Evolutionary conservation across 257 asterid genomes (phyloP).

Genomic region (Prunella vulgaris): DNA sequence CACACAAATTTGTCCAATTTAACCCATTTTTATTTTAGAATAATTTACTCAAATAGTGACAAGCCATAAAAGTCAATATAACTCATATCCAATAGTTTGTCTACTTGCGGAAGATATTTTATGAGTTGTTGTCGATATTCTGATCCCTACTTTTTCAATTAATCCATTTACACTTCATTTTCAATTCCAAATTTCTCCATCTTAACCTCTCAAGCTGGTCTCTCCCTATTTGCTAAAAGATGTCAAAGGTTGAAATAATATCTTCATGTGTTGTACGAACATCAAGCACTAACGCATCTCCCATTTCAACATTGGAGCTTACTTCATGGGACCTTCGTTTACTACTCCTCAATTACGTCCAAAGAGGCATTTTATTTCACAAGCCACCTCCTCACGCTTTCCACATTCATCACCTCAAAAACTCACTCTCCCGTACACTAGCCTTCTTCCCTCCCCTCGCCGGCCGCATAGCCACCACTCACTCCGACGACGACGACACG

Average conservation of each 20-base stretch:
- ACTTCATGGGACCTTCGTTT: conserved; percentile 25
- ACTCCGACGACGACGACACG: conserved; percentile 21
- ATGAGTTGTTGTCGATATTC: too few relatives aligned
- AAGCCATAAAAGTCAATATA: too few relatives aligned
- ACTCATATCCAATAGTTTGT: too few relatives aligned
- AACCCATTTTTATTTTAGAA: too few relatives aligned
- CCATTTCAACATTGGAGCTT: conserved; percentile 15
- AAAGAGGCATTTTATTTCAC: conserved; percentile 16
- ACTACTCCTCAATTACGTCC: conserved; percentile 9
- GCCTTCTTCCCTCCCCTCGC: conserved; percentile 51
- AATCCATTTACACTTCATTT: too few relatives aligned
- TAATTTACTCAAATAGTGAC: too few relatives aligned
- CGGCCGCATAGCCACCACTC: conserved; percentile 38
- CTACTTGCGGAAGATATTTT: too few relatives aligned
- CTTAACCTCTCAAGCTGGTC: too few relatives aligned
- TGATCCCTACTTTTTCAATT: too few relatives aligned
- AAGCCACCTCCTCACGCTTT: conserved; percentile 18
- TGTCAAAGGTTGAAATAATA: background rate
- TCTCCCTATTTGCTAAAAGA: background rate
- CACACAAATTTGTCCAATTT: too few relatives aligned
- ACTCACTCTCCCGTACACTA: conserved; percentile 41
- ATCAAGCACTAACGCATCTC: background rate
- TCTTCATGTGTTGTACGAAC: conserved; percentile 12
- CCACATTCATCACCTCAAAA: conserved; percentile 34
- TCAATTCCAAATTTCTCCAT: too few relatives aligned